Evolutionary conservation across 352 stramenopile species (phyloP).

Genomic region (Pythium brachiatum): DNA sequence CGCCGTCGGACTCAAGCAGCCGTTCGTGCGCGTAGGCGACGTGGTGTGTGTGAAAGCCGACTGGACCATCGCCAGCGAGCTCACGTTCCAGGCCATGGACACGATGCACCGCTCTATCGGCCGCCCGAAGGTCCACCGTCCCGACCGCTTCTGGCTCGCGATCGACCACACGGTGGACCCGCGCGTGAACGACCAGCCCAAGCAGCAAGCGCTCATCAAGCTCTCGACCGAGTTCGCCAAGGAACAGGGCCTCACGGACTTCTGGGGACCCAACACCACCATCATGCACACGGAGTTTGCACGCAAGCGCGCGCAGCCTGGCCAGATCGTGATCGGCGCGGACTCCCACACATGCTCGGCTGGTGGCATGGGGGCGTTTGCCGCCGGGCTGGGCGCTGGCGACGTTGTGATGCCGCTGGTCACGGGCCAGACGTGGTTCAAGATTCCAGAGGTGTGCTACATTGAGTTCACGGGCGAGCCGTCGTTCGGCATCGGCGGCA

Average conservation of each 20-base stretch:
- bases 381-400: conserved; percentile 61
- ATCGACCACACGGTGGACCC: conserved; percentile 82
- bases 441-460: conserved; percentile 72
- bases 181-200: conserved; percentile 72
- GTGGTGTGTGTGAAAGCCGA: conserved; percentile 76
- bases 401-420: conserved; percentile 84
- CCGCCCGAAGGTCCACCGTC: conserved; percentile 61
- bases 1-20: conserved; percentile 46
- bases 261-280: conserved; percentile 79
- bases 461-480: conserved; percentile 77
- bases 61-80: conserved; percentile 79
- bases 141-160: conserved; percentile 82
- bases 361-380: conserved; percentile 75
- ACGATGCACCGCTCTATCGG: conserved; percentile 76
- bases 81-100: conserved; percentile 85
- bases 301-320: conserved; percentile 72
- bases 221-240: conserved; percentile 75
- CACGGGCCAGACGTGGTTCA: conserved; percentile 84
- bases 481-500: conserved; percentile 70
- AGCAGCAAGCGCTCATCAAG: conserved; percentile 79
- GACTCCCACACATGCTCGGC: conserved; percentile 77
- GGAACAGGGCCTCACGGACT: conserved; percentile 69
- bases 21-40: conserved; percentile 59
- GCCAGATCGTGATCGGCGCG: conserved; percentile 82
- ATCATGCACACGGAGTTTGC: conserved; percentile 88